phyloP scores from a whole-genome alignment of 805 yeast genomes.

The Metschnikowia lochheadii region DNA sequence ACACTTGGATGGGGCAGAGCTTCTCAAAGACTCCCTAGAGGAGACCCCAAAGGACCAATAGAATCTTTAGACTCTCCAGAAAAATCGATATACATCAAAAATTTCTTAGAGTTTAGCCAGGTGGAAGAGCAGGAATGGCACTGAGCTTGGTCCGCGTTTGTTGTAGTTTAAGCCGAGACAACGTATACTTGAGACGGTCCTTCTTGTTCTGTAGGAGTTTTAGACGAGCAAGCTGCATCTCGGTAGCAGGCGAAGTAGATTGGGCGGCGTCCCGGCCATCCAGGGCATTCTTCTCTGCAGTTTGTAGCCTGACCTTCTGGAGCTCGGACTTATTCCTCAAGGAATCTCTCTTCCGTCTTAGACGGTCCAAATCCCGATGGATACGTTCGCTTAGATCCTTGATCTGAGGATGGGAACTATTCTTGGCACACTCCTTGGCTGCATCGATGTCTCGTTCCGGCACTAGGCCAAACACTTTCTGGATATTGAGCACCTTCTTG shows the following conservation, averaged over 20 bases:
- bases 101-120: background rate
- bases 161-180: slow-evolving; percentile 24
- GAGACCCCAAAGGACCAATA: background rate
- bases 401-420: slow-evolving; percentile 42
- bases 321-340: slow-evolving; percentile 36
- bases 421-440: slow-evolving; percentile 35
- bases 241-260: slow-evolving; percentile 24
- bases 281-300: slow-evolving; percentile 12
- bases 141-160: slow-evolving; percentile 15
- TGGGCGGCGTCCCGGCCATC: slow-evolving; percentile 7
- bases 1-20: slow-evolving; percentile 31
- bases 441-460: slow-evolving; percentile 45
- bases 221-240: slow-evolving; percentile 35
- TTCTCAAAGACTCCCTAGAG: slow-evolving; percentile 6
- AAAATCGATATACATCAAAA: background rate
- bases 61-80: background rate
- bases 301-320: slow-evolving; percentile 37
- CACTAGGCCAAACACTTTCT: slow-evolving; percentile 46
- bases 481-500: slow-evolving; percentile 38
- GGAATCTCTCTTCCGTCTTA: slow-evolving; percentile 30
- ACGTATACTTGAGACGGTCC: slow-evolving; percentile 40
- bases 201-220: slow-evolving; percentile 39
- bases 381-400: slow-evolving; percentile 26
- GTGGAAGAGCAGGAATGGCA: slow-evolving; percentile 12
- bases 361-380: slow-evolving; percentile 28